Conservation (phyloP, 352 stramenopile genomes). For the Phytophthora hibernalis region DNA sequence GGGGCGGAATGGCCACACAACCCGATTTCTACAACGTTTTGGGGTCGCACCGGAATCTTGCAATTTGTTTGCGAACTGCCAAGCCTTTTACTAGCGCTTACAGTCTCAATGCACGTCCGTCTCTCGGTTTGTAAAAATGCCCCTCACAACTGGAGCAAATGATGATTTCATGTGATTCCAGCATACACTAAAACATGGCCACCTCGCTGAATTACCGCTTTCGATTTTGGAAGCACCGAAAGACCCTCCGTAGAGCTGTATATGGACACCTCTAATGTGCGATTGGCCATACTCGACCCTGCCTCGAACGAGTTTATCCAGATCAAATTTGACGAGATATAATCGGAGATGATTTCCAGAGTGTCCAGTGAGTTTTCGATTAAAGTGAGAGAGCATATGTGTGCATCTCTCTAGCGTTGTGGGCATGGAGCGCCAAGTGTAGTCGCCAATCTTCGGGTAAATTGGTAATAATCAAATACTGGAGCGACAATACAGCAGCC, state of each 20-base stretch:
- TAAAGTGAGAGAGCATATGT: background rate
- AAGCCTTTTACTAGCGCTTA: constrained; percentile 32
- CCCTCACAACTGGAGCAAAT: background rate
- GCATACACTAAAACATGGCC: background rate
- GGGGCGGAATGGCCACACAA: background rate
- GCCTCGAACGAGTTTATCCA: constrained; percentile 1
- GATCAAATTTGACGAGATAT: background rate
- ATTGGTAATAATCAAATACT: constrained; percentile 4
- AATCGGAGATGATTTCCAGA: background rate
- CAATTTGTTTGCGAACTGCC: constrained; percentile 20
- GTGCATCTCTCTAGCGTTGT: constrained; percentile 5
- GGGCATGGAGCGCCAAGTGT: background rate
- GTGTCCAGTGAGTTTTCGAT: background rate
- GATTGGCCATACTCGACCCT: constrained; percentile 3
- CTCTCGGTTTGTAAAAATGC: background rate
- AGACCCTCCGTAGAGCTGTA: background rate
- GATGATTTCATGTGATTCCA: background rate
- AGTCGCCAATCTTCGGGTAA: no score
- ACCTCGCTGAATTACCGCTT: background rate
- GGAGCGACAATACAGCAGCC: constrained; percentile 32
- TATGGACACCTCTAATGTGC: constrained; percentile 7
- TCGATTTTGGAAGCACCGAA: background rate
- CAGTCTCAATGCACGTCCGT: constrained; percentile 18
- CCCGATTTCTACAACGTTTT: constrained; percentile 28
- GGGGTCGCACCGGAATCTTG: constrained; percentile 32